Base-by-base conservation (phyloP, 2,329 filamentous ascomycete genomes). In the Trichoderma oligosporum region DNA sequence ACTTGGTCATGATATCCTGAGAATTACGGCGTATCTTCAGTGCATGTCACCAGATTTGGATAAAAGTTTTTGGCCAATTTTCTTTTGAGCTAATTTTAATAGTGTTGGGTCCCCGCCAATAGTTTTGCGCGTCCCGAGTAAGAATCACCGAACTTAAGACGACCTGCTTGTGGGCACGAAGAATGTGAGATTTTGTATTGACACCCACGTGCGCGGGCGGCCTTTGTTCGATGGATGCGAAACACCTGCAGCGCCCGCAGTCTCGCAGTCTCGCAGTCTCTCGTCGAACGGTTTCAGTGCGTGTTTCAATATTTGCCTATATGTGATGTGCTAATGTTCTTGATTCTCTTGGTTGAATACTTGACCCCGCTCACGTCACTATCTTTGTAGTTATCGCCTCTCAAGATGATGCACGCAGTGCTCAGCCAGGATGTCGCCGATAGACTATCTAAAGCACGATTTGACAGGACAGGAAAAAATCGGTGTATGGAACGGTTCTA, bases 181-280 rank as follows among this genome's bases (percentile, higher is more conserved):
- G 18, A 24, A 22, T 8, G 35, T 20, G 16, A 45, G 18, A 36
- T 4, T 3, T 46, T 31, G 25, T 54, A n/a, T 35, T 29, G 33
- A n/a, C 42, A 14, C 53, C 53, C 54, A 57, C 54, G 54, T 57
- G 54, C 36, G 38, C 27, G 27, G 44, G 54, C 54, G 35, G 22
- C 27, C 18, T 12, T 14, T 33, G 25, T 41, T 35, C 31, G 44
- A 56, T 48, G 25, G 53, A 48, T n/a, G 33, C 44, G 7, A 11
- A 41, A 22, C 31, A 55, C 39, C 18, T 9, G 16, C 14, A n/a
- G 31, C 39, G 29, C 39, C 39, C 51, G 49, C 29, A 24, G n/a
- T n/a, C n/a, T n/a, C n/a, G n/a, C n/a, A 31, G 6, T 6, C 27
- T 31, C 11, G 27, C 27, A 31, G 29, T 18, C 29, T 33, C 33